Base-by-base conservation (phyloP, 306 rosid genomes). In the Castanea sativa region DNA sequence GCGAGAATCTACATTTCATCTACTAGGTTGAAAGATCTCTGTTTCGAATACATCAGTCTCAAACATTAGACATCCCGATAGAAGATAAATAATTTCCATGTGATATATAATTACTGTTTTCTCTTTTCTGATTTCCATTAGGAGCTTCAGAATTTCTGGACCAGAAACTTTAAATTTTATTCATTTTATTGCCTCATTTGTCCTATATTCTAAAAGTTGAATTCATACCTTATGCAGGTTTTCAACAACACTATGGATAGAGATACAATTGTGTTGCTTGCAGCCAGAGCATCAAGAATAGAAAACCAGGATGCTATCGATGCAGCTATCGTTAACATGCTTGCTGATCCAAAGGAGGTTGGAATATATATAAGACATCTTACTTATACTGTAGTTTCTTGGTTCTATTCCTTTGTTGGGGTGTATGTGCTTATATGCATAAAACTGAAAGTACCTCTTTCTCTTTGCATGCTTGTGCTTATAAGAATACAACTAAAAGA, bases 291-390 rank as follows among this genome's bases (percentile, higher is more conserved):
- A 73, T 84, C 97, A 41, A 91, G 97, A 63, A 18, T 87, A 78
- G 97, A 93, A 76, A 93, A 93, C 79, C 97, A 93, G 80, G 97
- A 93, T 74, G 97, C 97, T 32, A 91, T 91, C 55, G 97, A 93
- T 79, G 85, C 87, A 74, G 97, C 97, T 52, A 90, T 93, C 1
- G 74, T 87, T 75, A 91, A 91, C 83, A 88, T 91, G 96, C 94
- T 93, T 73, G 88, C 89, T 84, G 96, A 93, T 88, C 96, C 97
- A 64, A 93, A 73, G 76, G 97, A 93, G 97, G 96, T 93, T 61
- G n/a, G 69, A 67, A 64, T 30, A 69, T 57, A 43, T 69, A 45
- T 69, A 32, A 55, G 65, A 52, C 18, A 19, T 55, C 53, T 21
- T 56, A 72, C 43, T 78, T 32, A 35, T 63, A 23, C 67, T 33